These are phyloP conservation scores for Entomortierella parvispora DNA, from an alignment of 192 early-diverging fungal genomes.

Conservation along the genomic window DNA sequence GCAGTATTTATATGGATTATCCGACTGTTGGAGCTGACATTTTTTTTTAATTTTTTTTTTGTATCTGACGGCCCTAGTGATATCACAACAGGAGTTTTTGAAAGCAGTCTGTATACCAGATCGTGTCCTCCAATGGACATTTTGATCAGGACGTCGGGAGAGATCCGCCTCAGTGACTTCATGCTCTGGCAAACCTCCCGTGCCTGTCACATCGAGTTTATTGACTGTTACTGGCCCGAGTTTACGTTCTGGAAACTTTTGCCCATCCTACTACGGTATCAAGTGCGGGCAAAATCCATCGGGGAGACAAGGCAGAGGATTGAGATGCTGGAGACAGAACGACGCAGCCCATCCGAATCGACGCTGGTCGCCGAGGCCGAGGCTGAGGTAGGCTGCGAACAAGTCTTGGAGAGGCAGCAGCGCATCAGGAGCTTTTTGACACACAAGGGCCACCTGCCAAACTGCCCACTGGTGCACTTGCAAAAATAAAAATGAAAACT, in stretches of 20 bases:
- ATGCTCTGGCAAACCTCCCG: slow-evolving; percentile 89
- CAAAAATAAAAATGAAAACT: slow-evolving; percentile 30
- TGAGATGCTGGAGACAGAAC: slow-evolving; percentile 11
- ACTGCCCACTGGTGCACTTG: slow-evolving; percentile 39
- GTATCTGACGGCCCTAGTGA: too few relatives aligned
- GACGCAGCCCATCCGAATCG: slow-evolving; percentile 24
- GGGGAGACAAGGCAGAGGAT: slow-evolving; percentile 16
- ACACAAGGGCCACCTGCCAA: slow-evolving; percentile 28
- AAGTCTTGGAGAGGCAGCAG: slow-evolving; percentile 11
- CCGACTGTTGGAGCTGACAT: too few relatives aligned
- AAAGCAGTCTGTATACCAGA: slow-evolving; percentile 70
- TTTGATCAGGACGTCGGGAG: slow-evolving; percentile 94
- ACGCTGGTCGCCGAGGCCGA: slow-evolving; percentile 1
- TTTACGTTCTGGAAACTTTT: slow-evolving; percentile 91
- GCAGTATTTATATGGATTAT: too few relatives aligned
- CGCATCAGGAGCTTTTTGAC: slow-evolving; percentile 23
- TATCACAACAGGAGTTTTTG: slow-evolving; percentile 68
- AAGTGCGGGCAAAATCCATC: slow-evolving; percentile 55
- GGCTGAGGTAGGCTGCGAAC: neutral
- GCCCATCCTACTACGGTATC: slow-evolving; percentile 84
- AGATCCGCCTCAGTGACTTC: slow-evolving; percentile 94
- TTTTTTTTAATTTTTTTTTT: too few relatives aligned
- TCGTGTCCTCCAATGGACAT: slow-evolving; percentile 83
- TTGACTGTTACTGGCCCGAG: slow-evolving; percentile 94
- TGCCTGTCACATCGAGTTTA: slow-evolving; percentile 85